Percentiles rank a stretch among this genome's conserved stretches.
Conservation (phyloP, 441 rosid species). For the Euphorbia corollata region DNA sequence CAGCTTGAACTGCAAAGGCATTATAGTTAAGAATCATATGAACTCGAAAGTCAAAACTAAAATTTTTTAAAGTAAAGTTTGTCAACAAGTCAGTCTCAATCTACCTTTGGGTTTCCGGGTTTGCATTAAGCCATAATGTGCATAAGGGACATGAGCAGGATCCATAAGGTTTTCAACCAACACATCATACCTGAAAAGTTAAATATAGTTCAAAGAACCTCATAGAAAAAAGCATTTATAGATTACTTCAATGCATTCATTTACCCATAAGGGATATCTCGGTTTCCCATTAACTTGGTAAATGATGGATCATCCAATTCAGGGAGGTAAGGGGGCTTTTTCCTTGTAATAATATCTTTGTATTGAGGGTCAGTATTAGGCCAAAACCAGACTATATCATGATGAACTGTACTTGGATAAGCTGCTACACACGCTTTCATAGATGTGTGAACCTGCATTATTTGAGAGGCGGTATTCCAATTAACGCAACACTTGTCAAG, state of each 20-base stretch:
- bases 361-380: constrained; percentile 66
- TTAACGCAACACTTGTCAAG: constrained; percentile 13
- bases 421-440: constrained; percentile 71
- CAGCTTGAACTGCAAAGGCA: constrained; percentile 46
- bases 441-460: constrained; percentile 57
- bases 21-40: constrained; percentile 9
- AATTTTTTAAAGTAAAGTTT: constrained; percentile 3
- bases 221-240: background rate
- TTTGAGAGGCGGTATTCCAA: constrained; percentile 2
- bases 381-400: constrained; percentile 89
- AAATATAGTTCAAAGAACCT: constrained; percentile 7
- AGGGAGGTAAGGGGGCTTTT: constrained; percentile 66
- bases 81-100: constrained; percentile 4
- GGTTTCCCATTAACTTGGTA: constrained; percentile 43
- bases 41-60: background rate
- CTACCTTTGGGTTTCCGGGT: constrained; percentile 35
- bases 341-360: constrained; percentile 46
- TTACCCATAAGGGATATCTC: constrained; percentile 80
- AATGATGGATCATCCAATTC: constrained; percentile 75
- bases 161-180: constrained; percentile 85
- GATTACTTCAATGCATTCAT: background rate
- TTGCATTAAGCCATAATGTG: constrained; percentile 72
- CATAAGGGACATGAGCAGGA: constrained; percentile 93
- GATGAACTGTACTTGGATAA: constrained; percentile 65
- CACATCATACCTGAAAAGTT: constrained; percentile 66